These are phyloP conservation scores for Chlorophyllum brunneum DNA, from an alignment of 768 basidiomycete genomes.

Conservation along the genomic window DNA sequence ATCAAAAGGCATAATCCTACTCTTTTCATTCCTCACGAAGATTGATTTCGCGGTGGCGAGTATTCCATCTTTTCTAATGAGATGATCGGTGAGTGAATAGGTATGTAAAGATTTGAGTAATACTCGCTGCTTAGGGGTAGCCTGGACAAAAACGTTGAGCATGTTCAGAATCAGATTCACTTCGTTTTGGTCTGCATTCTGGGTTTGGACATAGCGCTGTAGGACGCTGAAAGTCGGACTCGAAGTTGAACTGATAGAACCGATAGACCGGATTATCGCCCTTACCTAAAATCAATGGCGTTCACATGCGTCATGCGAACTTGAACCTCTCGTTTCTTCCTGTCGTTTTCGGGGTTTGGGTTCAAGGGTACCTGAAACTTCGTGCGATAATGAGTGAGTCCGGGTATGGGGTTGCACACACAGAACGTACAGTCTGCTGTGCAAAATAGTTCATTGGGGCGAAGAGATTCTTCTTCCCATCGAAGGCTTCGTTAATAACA, in stretches of 20 bases:
- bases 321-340: neutral
- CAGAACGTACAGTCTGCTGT: neutral
- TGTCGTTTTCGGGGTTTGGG: neutral
- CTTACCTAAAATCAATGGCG: slow-evolving; percentile 20
- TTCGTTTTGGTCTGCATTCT: neutral
- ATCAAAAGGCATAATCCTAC: neutral
- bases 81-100: neutral
- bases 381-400: neutral
- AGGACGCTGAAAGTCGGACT: neutral
- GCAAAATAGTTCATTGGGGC: slow-evolving; percentile 20
- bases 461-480: slow-evolving; percentile 31
- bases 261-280: neutral
- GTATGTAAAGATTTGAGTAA: neutral
- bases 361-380: slow-evolving; percentile 2
- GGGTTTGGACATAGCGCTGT: slow-evolving; percentile 5
- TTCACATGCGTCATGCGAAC: slow-evolving; percentile 24
- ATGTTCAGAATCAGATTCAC: slow-evolving; percentile 23
- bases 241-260: neutral
- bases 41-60: slow-evolving; percentile 5
- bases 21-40: slow-evolving; percentile 7
- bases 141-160: slow-evolving; percentile 31
- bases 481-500: slow-evolving; percentile 21
- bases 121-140: slow-evolving; percentile 24
- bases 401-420: neutral
- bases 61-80: slow-evolving; percentile 9